Percentiles rank a stretch among this genome's conserved stretches.
Evolutionary conservation across 768 basidiomycete species (phyloP).

Genomic region (Termitomyces sp.): DNA sequence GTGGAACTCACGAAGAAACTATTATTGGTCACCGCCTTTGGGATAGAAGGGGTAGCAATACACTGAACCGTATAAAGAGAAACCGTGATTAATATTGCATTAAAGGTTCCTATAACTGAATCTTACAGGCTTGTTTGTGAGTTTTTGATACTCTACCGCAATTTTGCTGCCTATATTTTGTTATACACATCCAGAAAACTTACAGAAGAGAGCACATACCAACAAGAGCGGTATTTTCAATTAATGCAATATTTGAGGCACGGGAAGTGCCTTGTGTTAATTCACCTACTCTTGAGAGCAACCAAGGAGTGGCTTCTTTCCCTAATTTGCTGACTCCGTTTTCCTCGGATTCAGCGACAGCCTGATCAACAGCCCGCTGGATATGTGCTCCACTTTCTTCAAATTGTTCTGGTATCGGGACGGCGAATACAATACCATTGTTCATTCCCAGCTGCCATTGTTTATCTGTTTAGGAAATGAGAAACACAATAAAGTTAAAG

Average conservation of each 20-base stretch:
- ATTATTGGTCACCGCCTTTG: not conserved
- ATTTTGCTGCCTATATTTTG: constrained; percentile 62
- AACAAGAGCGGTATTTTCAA: constrained; percentile 82
- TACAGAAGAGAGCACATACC: constrained; percentile 40
- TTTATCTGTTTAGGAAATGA: constrained; percentile 39
- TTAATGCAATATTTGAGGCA: constrained; percentile 74
- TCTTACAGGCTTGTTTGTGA: constrained; percentile 34
- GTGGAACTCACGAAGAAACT: constrained; percentile 5
- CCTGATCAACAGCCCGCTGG: constrained; percentile 77
- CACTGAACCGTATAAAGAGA: not conserved
- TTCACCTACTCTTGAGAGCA: constrained; percentile 76
- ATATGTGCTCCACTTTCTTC: constrained; percentile 61
- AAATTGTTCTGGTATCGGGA: constrained; percentile 81
- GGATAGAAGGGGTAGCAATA: not conserved
- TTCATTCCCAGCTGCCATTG: constrained; percentile 66
- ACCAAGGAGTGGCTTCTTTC: constrained; percentile 94
- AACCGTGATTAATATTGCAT: not conserved
- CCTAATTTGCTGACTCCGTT: constrained; percentile 76
- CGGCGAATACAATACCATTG: constrained; percentile 78
- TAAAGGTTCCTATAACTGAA: constrained; percentile 2
- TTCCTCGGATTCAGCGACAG: constrained; percentile 75
- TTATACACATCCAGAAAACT: not conserved
- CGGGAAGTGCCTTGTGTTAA: constrained; percentile 74
- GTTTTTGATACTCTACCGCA: constrained; percentile 65
- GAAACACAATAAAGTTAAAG: not conserved